A percentile compares a stretch with the other conserved stretches of the same genome.
These are phyloP conservation scores for Fusarium tuaranense DNA, from an alignment of 2,329 filamentous ascomycete species.

Conservation along the genomic window DNA sequence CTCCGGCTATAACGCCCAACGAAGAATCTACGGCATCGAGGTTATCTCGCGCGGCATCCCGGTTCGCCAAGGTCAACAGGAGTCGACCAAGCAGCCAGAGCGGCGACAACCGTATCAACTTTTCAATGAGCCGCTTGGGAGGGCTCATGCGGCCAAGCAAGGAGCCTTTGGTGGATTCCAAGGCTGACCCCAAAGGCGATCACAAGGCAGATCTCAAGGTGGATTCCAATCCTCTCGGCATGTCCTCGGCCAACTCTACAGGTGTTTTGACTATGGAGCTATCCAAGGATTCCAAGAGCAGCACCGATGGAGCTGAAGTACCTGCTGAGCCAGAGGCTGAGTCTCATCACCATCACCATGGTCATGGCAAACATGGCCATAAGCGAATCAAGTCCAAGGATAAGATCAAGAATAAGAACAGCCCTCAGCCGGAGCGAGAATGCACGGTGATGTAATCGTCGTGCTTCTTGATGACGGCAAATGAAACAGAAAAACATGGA, in stretches of 20 bases:
- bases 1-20: conserved; percentile 56
- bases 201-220: conserved; percentile 32
- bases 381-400: conserved; percentile 55
- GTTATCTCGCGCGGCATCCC: conserved; percentile 68
- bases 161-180: conserved; percentile 51
- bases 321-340: conserved; percentile 39
- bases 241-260: conserved; percentile 43
- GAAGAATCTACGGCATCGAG: conserved; percentile 68
- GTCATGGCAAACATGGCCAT: conserved; percentile 48
- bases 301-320: conserved; percentile 35
- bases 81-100: conserved; percentile 70
- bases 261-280: conserved; percentile 42
- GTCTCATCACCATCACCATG: conserved; percentile 25
- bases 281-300: conserved; percentile 25
- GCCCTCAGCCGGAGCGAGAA: conserved; percentile 58
- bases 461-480: not conserved
- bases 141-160: conserved; percentile 64
- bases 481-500: not conserved
- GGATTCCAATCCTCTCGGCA: conserved; percentile 34
- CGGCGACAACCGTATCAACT: conserved; percentile 68
- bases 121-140: conserved; percentile 67
- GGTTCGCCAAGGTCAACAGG: conserved; percentile 61
- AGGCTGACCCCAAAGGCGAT: conserved; percentile 25
- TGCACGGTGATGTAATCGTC: conserved; percentile 59
- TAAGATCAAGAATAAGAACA: conserved; percentile 51